These are phyloP conservation scores for Aurantiochytrium sp. DNA, from an alignment of 108 stramenopile genomes.

Conservation along the genomic window DNA sequence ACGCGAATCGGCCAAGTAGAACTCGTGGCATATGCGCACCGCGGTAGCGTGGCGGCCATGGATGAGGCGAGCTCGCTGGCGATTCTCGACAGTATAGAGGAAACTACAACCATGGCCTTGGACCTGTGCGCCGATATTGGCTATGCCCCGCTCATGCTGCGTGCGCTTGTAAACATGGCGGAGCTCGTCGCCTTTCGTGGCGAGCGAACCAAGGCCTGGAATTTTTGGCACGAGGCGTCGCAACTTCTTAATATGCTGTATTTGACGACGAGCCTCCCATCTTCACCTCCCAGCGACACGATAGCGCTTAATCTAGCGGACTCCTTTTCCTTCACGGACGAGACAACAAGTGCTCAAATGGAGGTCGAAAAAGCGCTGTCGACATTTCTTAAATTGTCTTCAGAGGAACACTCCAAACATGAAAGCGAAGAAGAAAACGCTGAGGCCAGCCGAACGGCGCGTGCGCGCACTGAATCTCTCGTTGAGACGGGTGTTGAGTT, in stretches of 20 bases:
- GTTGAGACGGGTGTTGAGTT: neutral
- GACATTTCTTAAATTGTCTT: neutral
- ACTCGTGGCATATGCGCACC: neutral
- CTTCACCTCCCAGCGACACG: neutral
- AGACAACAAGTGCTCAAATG: neutral
- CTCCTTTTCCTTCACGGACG: neutral
- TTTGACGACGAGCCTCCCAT: neutral
- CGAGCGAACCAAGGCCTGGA: neutral
- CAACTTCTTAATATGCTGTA: slow-evolving; percentile 5
- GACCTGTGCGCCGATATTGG: neutral
- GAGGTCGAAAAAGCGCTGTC: neutral
- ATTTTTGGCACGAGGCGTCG: neutral
- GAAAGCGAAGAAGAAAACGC: no score
- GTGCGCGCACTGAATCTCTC: neutral
- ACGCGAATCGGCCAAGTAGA: neutral
- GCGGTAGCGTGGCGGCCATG: neutral
- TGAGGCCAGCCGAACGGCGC: neutral
- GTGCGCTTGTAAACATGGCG: neutral
- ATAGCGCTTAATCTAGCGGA: neutral
- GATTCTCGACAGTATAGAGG: neutral
- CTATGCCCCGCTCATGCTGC: slow-evolving; percentile 3
- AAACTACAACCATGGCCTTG: neutral
- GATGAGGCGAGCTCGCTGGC: neutral
- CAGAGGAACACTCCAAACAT: neutral
- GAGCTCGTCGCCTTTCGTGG: neutral